Evolutionary conservation across 306 rosid species (phyloP).

Genomic region (Cajanus cajan): DNA sequence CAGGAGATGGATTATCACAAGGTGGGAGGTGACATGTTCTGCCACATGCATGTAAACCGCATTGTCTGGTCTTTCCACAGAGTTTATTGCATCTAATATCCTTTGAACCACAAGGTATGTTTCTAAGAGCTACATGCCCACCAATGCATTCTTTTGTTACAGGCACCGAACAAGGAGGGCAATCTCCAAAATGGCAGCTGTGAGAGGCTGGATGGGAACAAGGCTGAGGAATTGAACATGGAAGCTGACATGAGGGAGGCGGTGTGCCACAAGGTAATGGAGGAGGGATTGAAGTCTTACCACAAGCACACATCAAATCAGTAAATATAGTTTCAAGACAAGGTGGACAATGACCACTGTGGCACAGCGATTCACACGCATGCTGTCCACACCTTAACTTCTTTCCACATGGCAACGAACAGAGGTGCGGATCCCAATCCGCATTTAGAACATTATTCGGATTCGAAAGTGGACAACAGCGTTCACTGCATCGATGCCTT

Average conservation of each 20-base stretch:
- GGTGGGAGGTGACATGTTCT: slow-evolving; percentile 75
- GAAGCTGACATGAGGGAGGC: slow-evolving; percentile 76
- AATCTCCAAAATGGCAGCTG: slow-evolving; percentile 92
- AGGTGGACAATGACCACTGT: slow-evolving; percentile 93
- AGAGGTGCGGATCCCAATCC: slow-evolving; percentile 88
- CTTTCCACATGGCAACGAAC: slow-evolving; percentile 76
- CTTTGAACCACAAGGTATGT: slow-evolving; percentile 87
- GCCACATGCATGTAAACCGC: slow-evolving; percentile 89
- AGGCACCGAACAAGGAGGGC: slow-evolving; percentile 84
- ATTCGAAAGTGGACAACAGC: slow-evolving; percentile 80
- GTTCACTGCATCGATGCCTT: slow-evolving; percentile 86
- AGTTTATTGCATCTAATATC: slow-evolving; percentile 84
- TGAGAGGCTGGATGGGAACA: slow-evolving; percentile 89
- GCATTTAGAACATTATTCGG: slow-evolving; percentile 38
- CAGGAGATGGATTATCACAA: slow-evolving; percentile 50
- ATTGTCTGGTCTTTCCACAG: slow-evolving; percentile 89
- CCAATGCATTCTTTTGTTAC: slow-evolving; percentile 87
- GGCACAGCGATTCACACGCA: slow-evolving; percentile 77
- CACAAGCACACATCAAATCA: slow-evolving; percentile 84
- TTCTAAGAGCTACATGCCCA: slow-evolving; percentile 83
- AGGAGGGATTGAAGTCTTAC: slow-evolving; percentile 83
- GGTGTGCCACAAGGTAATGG: slow-evolving; percentile 88
- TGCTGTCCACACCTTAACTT: slow-evolving; percentile 85
- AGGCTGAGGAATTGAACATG: slow-evolving; percentile 81
- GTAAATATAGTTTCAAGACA: slow-evolving; percentile 86